These are phyloP conservation scores for Henckelia pumila DNA, from an alignment of 257 asterid genomes.

Conservation along the genomic window DNA sequence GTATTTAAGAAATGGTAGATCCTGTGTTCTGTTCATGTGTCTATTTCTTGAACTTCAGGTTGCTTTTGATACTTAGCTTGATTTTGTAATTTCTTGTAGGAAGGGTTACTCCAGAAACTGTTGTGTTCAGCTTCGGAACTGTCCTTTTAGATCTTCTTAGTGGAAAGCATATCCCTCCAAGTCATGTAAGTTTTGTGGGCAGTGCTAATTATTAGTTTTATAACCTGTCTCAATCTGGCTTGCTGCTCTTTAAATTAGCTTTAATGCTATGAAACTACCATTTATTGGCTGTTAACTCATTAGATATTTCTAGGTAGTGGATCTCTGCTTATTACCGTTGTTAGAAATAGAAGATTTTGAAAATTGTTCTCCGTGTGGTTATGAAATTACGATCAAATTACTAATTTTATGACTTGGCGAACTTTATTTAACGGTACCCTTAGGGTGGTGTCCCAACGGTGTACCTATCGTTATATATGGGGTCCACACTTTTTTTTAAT, in stretches of 20 bases:
- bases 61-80: conserved; percentile 19
- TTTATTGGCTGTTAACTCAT: conserved; percentile 12
- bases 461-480: no score
- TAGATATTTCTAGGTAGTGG: conserved; percentile 16
- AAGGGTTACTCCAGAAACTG: conserved; percentile 98
- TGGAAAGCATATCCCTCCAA: conserved; percentile 99
- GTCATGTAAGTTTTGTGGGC: conserved; percentile 61
- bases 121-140: conserved; percentile 96
- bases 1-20: conserved; percentile 83
- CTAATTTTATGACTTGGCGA: neutral
- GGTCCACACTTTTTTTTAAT: no score
- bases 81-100: conserved; percentile 52
- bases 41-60: neutral
- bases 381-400: conserved; percentile 16
- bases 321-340: neutral
- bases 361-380: neutral
- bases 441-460: no score
- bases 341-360: neutral
- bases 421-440: no score
- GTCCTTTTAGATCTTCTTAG: conserved; percentile 97
- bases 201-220: conserved; percentile 23
- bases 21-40: neutral
- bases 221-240: conserved; percentile 18
- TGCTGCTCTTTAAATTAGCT: conserved; percentile 11
- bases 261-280: conserved; percentile 9